These are phyloP conservation scores for Puccinia polysora DNA, from an alignment of 1,284 basidiomycete species.

Conservation along the genomic window DNA sequence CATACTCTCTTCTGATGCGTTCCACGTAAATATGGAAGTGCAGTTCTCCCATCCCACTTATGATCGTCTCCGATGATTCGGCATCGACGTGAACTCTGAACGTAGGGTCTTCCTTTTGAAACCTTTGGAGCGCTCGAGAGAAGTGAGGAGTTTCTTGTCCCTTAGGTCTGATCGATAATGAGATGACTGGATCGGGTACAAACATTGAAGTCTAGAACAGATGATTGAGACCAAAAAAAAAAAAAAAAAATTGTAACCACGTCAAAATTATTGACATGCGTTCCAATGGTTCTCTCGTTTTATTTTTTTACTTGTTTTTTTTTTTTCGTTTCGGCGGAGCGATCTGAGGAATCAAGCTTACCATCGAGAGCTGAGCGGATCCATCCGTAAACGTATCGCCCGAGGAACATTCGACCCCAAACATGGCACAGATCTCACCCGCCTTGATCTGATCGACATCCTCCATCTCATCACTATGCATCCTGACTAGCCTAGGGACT, in stretches of 20 bases:
- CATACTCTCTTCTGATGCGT: slow-evolving; percentile 97
- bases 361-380: slow-evolving; percentile 30
- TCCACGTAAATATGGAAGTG: slow-evolving; percentile 99
- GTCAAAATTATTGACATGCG: too few species aligned
- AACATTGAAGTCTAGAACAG: slow-evolving; percentile 98
- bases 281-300: background rate
- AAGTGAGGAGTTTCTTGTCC: slow-evolving; percentile 93
- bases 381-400: slow-evolving; percentile 88
- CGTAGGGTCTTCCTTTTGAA: slow-evolving; percentile 98
- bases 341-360: too few species aligned
- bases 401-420: slow-evolving; percentile 96
- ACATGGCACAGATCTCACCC: slow-evolving; percentile 99
- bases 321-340: too few species aligned
- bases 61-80: slow-evolving; percentile 98
- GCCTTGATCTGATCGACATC: slow-evolving; percentile 90
- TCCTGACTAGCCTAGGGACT: slow-evolving; percentile 91
- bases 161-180: slow-evolving; percentile 83
- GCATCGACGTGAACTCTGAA: slow-evolving; percentile 94
- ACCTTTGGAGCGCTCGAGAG: slow-evolving; percentile 90
- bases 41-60: slow-evolving; percentile 98
- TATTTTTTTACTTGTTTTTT: background rate
- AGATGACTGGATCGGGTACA: slow-evolving; percentile 97
- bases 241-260: slow-evolving; percentile 2
- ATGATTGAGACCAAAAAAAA: too few species aligned
- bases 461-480: slow-evolving; percentile 99